Conservation (phyloP, 2,329 filamentous ascomycete genomes). For the Colletotrichum tanaceti region DNA sequence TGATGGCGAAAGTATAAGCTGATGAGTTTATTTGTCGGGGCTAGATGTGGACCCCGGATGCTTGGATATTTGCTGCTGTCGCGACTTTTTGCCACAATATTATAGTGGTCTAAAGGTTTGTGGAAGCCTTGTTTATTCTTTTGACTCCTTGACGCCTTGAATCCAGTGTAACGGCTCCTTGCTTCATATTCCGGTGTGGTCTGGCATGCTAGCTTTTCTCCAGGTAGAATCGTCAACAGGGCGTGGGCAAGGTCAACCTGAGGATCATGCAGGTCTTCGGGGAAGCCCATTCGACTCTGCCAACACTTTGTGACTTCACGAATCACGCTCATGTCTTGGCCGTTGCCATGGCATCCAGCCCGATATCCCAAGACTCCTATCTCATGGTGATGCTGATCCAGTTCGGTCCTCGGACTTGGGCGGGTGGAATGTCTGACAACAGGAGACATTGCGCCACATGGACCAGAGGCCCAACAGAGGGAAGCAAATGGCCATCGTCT, state of each 20-base stretch:
- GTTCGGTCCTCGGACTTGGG: slow-evolving; percentile 10
- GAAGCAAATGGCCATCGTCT: slow-evolving; percentile 4
- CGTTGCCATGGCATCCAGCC: too few relatives aligned
- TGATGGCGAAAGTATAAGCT: neutral
- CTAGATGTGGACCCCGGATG: neutral
- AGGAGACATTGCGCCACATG: slow-evolving; percentile 21
- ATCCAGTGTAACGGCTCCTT: neutral
- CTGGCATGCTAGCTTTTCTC: slow-evolving; percentile 11
- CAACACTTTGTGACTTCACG: too few relatives aligned
- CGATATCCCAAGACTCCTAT: too few relatives aligned
- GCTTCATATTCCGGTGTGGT: neutral
- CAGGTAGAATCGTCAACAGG: neutral
- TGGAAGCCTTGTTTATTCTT: neutral
- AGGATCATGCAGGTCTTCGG: neutral
- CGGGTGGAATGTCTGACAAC: neutral
- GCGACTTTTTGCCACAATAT: neutral
- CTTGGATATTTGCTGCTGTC: neutral
- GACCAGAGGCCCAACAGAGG: neutral
- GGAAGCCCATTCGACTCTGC: too few relatives aligned
- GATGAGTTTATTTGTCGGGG: neutral
- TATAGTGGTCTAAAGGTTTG: slow-evolving; percentile 3
- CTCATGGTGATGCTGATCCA: slow-evolving; percentile 17
- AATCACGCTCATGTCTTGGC: too few relatives aligned
- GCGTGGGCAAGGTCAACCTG: slow-evolving; percentile 11
- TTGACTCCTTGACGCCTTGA: neutral